Evolutionary conservation across 495 filamentous ascomycete species (phyloP).

Genomic region (Entonaema liquescens): DNA sequence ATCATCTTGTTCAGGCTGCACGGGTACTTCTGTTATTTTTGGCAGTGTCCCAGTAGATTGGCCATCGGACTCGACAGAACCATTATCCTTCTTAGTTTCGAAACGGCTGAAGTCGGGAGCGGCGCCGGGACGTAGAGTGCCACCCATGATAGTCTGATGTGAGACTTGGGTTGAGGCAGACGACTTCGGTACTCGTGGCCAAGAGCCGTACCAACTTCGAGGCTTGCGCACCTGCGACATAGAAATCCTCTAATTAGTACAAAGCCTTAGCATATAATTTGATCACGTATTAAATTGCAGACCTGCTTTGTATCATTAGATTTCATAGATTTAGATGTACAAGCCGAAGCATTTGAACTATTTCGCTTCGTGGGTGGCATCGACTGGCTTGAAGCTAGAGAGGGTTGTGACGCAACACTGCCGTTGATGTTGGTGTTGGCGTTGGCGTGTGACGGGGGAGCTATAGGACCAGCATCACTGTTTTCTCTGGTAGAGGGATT

Average conservation of each 20-base stretch:
- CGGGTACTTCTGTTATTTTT: slow-evolving; percentile 40
- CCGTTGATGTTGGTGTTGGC: too few species aligned
- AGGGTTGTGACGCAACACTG: slow-evolving; percentile 44
- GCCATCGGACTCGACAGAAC: slow-evolving; percentile 34
- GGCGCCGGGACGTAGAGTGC: slow-evolving; percentile 50
- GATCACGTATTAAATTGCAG: slow-evolving; percentile 11
- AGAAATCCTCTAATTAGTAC: slow-evolving; percentile 17
- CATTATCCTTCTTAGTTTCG: slow-evolving; percentile 51
- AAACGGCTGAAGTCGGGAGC: slow-evolving; percentile 58
- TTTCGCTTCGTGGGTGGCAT: slow-evolving; percentile 35
- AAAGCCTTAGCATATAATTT: slow-evolving; percentile 16
- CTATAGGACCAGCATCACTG: slow-evolving; percentile 43
- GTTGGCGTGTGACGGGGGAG: slow-evolving; percentile 42
- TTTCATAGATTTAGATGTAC: slow-evolving; percentile 23
- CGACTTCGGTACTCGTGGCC: slow-evolving; percentile 73
- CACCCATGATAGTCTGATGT: slow-evolving; percentile 76
- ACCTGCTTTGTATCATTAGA: slow-evolving; percentile 34
- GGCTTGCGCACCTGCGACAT: slow-evolving; percentile 61
- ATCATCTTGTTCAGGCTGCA: slow-evolving; percentile 31
- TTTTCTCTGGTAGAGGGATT: slow-evolving; percentile 54
- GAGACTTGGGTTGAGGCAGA: slow-evolving; percentile 77
- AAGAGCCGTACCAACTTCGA: slow-evolving; percentile 71
- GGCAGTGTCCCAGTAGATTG: slow-evolving; percentile 42
- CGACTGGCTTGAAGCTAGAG: slow-evolving; percentile 21
- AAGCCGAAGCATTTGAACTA: slow-evolving; percentile 11